These are phyloP conservation scores for Noccaea caerulescens DNA, from an alignment of 345 rosid species.

Conservation along the genomic window DNA sequence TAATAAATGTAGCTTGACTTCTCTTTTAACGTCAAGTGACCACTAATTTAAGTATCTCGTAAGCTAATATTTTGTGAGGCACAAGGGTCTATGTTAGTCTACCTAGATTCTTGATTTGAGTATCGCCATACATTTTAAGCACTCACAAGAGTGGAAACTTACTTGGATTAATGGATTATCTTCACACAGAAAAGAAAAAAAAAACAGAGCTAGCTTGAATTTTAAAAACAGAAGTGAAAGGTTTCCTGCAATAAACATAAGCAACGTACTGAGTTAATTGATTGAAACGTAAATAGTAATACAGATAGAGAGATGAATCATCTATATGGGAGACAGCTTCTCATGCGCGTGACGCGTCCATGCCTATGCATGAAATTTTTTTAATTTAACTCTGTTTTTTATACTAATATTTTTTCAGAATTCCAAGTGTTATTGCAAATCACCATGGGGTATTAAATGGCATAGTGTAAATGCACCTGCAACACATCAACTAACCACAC, in stretches of 20 bases:
- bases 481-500: constrained; percentile 73
- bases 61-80: constrained; percentile 25
- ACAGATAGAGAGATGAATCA: constrained; percentile 22
- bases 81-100: constrained; percentile 37
- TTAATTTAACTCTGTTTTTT: constrained; percentile 1
- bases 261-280: constrained; percentile 18
- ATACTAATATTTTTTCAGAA: neutral
- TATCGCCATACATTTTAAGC: neutral
- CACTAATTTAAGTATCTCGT: constrained; percentile 15
- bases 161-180: constrained; percentile 18
- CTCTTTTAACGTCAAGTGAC: constrained; percentile 30
- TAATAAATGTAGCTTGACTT: constrained; percentile 38
- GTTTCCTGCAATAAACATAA: constrained; percentile 28
- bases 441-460: constrained; percentile 37
- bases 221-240: constrained; percentile 5
- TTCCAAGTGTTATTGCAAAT: constrained; percentile 38
- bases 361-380: constrained; percentile 30
- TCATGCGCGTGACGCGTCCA: constrained; percentile 43
- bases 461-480: constrained; percentile 68
- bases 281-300: constrained; percentile 28
- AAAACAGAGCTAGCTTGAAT: constrained; percentile 13
- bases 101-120: constrained; percentile 40
- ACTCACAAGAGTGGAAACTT: constrained; percentile 15
- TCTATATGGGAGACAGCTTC: constrained; percentile 39
- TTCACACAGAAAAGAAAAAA: neutral